phyloP scores from a whole-genome alignment of 2,329 filamentous ascomycete species.

The Helotiales sp. region DNA sequence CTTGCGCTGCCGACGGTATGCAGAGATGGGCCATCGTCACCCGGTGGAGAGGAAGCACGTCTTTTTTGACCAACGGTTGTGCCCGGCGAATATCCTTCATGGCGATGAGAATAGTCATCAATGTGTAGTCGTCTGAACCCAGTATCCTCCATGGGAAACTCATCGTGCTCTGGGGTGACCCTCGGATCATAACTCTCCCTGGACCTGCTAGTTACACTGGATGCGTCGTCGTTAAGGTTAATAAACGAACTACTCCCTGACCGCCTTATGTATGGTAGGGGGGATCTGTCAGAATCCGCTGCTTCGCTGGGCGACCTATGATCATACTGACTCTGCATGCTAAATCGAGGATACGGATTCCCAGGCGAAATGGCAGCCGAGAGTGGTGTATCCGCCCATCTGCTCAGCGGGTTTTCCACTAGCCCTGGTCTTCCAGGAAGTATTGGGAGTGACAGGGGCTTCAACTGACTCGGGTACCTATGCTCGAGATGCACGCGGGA shows the following conservation, averaged over 20 bases:
- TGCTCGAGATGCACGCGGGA: conserved; percentile 41
- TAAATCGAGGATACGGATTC: conserved; percentile 35
- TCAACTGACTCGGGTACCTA: conserved; percentile 40
- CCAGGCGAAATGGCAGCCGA: conserved; percentile 40
- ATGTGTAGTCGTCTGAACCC: conserved; percentile 56
- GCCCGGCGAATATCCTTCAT: conserved; percentile 39
- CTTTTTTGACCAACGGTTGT: conserved; percentile 62
- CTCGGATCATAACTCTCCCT: conserved; percentile 67
- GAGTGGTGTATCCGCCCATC: conserved; percentile 41
- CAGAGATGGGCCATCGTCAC: conserved; percentile 51
- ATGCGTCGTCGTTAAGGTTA: conserved; percentile 52
- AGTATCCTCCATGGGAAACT: conserved; percentile 59
- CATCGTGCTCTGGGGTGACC: conserved; percentile 45
- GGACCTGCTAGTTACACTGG: conserved; percentile 55
- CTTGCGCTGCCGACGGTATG: conserved; percentile 43
- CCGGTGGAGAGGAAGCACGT: conserved; percentile 64
- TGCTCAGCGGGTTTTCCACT: conserved; percentile 40
- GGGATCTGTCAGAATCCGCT: conserved; percentile 40
- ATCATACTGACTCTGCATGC: conserved; percentile 35
- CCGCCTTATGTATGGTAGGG: conserved; percentile 45
- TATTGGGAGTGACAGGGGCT: conserved; percentile 45
- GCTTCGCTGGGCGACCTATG: conserved; percentile 41
- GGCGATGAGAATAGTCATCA: conserved; percentile 52
- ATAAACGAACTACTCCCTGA: conserved; percentile 52
- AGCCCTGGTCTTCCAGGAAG: conserved; percentile 37